These are phyloP conservation scores for Tylopilus vinaceipallidus DNA, from an alignment of 768 basidiomycete species.

Conservation along the genomic window DNA sequence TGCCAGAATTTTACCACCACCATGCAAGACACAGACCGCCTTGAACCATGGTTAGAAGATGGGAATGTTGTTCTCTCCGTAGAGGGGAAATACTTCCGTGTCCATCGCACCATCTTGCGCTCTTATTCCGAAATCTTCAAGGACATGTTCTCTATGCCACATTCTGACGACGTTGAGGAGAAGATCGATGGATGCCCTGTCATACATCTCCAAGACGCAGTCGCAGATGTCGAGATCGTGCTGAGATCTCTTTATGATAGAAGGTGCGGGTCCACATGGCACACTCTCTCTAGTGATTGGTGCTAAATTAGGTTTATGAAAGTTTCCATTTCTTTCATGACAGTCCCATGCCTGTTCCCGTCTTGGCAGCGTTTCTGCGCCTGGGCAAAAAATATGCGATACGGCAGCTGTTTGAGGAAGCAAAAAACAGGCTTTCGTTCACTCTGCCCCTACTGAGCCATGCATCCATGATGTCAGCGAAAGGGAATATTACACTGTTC, in stretches of 20 bases:
- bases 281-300: neutral
- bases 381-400: slow-evolving; percentile 16
- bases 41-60: slow-evolving; percentile 29
- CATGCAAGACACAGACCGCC: slow-evolving; percentile 4
- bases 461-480: neutral
- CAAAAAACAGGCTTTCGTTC: slow-evolving; percentile 1
- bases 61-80: slow-evolving; percentile 30
- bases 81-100: slow-evolving; percentile 28
- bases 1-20: neutral
- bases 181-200: slow-evolving; percentile 22
- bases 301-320: neutral
- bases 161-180: slow-evolving; percentile 1
- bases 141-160: slow-evolving; percentile 25
- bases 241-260: slow-evolving; percentile 22
- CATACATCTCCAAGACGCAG: slow-evolving; percentile 14
- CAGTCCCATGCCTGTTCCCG: slow-evolving; percentile 9
- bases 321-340: slow-evolving; percentile 9
- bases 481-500: neutral
- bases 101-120: slow-evolving; percentile 29
- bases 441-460: neutral
- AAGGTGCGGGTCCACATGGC: slow-evolving; percentile 2
- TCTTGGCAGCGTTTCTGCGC: slow-evolving; percentile 10
- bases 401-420: slow-evolving; percentile 11
- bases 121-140: slow-evolving; percentile 31
- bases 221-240: slow-evolving; percentile 12